Base-by-base conservation (phyloP, 2,329 filamentous ascomycete species). In the Pseudomassariella vexata region DNA sequence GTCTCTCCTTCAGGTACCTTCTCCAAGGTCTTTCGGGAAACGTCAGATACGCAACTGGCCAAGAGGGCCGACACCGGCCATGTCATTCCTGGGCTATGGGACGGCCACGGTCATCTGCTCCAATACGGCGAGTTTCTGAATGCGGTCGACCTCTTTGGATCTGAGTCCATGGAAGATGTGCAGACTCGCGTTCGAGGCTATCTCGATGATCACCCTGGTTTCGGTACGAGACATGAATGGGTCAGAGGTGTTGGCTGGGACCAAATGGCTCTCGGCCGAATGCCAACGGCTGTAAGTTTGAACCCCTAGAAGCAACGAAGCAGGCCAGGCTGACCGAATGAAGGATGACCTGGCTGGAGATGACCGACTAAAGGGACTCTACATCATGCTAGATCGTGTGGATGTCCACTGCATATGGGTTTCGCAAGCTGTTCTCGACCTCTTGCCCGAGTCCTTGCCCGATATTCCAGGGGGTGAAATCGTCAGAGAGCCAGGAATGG, bases 401-500 rank as follows among this genome's bases (percentile, higher is more conserved):
- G 81, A 85, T 44, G 75, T 78, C 4, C 81, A 85, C 50, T 85
- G 81, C 52, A 67, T 76, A 18, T 82, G 79, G 75, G 78, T 83
- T 3, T 84, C 79, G 1, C 62, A 73, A 17, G 66, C 77, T 12
- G 73, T 85, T 2, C 63, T 85, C 3, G 57, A 68, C 28, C 63
- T 84, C 2, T 66, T 85, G 5, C 71, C 78, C 1, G 45, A 58
- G 2, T 63, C 70, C 7, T 41, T 71, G 17, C 60, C 66, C 2
- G 66, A 72, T 35, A 51, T 79, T 2, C 75, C 77, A 2, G 80
- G 79, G 9, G 81, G 81, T 2, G 76, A 82, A 37, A 69, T 83
- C 9, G 53, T 80, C 10, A 65, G 68, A 19, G 58, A 73, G 4
- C 79, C 79, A 1, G 76, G 76, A 0, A 65, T 70, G 46, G 80